These are phyloP conservation scores for Pseudonitzschia multistriata DNA, from an alignment of 108 stramenopile genomes.

Conservation along the genomic window DNA sequence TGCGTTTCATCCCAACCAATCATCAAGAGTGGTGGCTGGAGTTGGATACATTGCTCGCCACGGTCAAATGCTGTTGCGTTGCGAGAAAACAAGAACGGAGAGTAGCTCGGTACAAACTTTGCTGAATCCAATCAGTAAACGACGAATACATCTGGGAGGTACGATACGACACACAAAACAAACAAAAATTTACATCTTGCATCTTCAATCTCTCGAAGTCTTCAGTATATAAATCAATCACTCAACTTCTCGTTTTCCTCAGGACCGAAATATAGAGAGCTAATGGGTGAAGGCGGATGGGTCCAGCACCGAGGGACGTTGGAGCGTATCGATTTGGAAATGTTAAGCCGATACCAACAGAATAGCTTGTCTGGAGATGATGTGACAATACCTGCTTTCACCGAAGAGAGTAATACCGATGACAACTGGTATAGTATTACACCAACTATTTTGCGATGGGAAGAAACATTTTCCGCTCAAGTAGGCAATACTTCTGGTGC, in stretches of 20 bases:
- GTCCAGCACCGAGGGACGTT: conserved; percentile 10
- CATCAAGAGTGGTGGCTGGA: not conserved
- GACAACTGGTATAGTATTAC: conserved; percentile 12
- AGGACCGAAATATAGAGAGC: conserved; percentile 7
- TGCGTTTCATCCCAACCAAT: not conserved
- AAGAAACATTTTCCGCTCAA: not conserved
- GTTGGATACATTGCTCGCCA: not conserved
- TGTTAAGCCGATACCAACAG: conserved; percentile 1
- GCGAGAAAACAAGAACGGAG: not conserved
- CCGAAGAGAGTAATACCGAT: not conserved
- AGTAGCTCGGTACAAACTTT: not conserved
- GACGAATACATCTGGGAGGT: conserved; percentile 13
- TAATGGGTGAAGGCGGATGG: conserved; percentile 11
- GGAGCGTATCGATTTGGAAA: conserved; percentile 8
- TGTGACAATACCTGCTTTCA: not conserved
- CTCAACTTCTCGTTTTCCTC: not conserved
- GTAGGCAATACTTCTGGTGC: not conserved
- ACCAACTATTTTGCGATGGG: not conserved
- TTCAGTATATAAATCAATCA: no score
- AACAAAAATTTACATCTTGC: not conserved
- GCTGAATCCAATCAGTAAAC: conserved; percentile 6
- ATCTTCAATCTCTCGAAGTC: no score
- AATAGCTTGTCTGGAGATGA: not conserved
- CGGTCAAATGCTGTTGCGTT: not conserved
- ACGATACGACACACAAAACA: not conserved